Base-by-base conservation (phyloP, 2,329 filamentous ascomycete species). In the Cytospora paraplurivora region DNA sequence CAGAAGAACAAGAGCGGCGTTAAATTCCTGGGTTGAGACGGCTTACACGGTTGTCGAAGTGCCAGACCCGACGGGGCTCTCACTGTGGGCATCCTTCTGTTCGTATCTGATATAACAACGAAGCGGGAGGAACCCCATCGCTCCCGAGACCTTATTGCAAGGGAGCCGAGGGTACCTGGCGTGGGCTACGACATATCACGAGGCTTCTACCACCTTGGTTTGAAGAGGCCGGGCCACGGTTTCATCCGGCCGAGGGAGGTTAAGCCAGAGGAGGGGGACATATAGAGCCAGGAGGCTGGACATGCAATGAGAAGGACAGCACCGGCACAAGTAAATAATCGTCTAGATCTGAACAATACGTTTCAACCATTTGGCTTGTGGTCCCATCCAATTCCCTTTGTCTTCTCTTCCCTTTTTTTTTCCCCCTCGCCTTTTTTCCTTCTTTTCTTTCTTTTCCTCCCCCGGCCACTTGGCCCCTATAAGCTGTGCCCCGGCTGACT, bases 1-100 rank as follows among this genome's bases (percentile, higher is more conserved):
- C 82, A 85, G 70, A 88, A 88, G 79, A 89, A 85, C n/a, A 88
- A 88, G 78, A 85, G 86, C 41, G 86, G 86, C 0, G 72, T 89
- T 66, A 84, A 82, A 68, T 73, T 89, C 59, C 74, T 89, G 54
- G 86, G 86, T 62, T 89, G 73, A 79, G 59, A 49, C 21, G n/a
- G 10, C 44, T 17, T 19, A 21, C 10, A 7, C n/a, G 41, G 44
- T 19, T 47, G 44, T 47, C n/a, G 3, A 47, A 12, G 44, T 12
- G 44, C 8, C n/a, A 12, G 11, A 21, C 21, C 44, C 12, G 1
- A 47, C n/a, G 44, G 44, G 19, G n/a, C 10, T 47, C n/a, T 10
- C 21, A 21, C n/a, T 7, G n/a, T 47, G 21, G 44, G 44, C 8
- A 19, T 10, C 44, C n/a, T 47, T 47, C 44, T 47, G n/a, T 19